These are phyloP conservation scores for Sherardia arvensis DNA, from an alignment of 257 asterid genomes.

Conservation along the genomic window DNA sequence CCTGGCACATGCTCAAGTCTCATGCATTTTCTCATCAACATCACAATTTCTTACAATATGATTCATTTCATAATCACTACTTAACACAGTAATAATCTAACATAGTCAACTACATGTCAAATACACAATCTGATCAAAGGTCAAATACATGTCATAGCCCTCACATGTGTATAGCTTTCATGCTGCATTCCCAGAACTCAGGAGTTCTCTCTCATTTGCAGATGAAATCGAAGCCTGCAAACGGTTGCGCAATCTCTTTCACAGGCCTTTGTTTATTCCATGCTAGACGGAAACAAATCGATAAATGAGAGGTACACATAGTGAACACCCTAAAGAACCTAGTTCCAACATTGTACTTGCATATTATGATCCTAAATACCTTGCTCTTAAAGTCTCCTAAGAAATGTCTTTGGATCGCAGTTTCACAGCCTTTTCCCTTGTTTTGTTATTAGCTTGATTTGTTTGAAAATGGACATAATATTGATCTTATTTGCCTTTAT, in stretches of 20 bases:
- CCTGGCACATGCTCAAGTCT: background rate
- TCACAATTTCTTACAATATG: background rate
- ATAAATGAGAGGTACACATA: background rate
- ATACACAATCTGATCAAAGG: background rate
- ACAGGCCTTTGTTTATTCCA: conserved; percentile 5
- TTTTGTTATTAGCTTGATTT: too few species aligned
- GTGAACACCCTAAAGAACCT: background rate
- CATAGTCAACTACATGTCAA: background rate
- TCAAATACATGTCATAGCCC: background rate
- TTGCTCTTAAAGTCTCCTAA: background rate
- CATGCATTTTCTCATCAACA: too few species aligned
- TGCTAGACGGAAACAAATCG: background rate
- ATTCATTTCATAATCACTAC: background rate
- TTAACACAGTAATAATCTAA: too few species aligned
- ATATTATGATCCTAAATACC: background rate
- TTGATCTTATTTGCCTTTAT: too few species aligned
- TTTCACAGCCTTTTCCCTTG: background rate
- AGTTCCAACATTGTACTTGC: background rate
- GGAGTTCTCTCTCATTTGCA: background rate
- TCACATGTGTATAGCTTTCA: background rate
- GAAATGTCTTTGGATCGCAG: background rate
- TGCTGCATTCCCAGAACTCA: background rate
- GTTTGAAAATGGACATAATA: too few species aligned
- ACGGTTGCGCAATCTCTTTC: background rate
- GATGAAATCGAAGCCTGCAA: background rate